Evolutionary conservation across 2,329 filamentous ascomycete species (phyloP).

Genomic region (Sarocladium brachiariae): DNA sequence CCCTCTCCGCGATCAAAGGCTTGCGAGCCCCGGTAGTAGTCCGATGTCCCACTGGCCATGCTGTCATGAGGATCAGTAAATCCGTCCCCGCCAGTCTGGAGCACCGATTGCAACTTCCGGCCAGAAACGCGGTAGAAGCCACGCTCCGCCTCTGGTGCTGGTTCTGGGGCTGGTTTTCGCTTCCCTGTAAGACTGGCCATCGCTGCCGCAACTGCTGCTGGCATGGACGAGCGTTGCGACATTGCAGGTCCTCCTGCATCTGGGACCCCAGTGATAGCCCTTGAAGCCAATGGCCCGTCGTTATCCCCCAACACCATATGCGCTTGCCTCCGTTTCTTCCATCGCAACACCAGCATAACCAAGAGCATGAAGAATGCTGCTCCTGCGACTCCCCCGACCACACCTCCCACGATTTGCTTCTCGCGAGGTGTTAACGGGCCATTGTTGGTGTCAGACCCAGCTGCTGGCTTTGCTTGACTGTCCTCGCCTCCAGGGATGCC

Average conservation of each 20-base stretch:
- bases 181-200: constrained; percentile 40
- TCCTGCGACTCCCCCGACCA: constrained; percentile 52
- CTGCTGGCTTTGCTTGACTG: neutral
- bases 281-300: constrained; percentile 22
- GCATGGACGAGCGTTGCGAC: constrained; percentile 35
- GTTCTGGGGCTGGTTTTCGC: constrained; percentile 22
- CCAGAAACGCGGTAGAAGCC: constrained; percentile 61
- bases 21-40: constrained; percentile 48
- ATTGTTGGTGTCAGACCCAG: constrained; percentile 12
- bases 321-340: constrained; percentile 44
- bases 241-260: constrained; percentile 26
- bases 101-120: constrained; percentile 56
- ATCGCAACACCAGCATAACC: constrained; percentile 45
- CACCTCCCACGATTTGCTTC: constrained; percentile 45
- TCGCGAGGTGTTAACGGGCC: constrained; percentile 23
- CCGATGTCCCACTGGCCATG: constrained; percentile 41
- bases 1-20: constrained; percentile 31
- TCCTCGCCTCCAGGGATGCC: neutral
- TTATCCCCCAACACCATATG: constrained; percentile 37
- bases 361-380: constrained; percentile 49
- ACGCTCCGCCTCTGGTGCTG: constrained; percentile 38
- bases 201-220: constrained; percentile 38
- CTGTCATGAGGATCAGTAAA: constrained; percentile 45
- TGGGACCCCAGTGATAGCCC: constrained; percentile 21
- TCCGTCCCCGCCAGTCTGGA: constrained; percentile 56